Conservation (phyloP, 805 yeast genomes). For the Ogataea minuta region DNA sequence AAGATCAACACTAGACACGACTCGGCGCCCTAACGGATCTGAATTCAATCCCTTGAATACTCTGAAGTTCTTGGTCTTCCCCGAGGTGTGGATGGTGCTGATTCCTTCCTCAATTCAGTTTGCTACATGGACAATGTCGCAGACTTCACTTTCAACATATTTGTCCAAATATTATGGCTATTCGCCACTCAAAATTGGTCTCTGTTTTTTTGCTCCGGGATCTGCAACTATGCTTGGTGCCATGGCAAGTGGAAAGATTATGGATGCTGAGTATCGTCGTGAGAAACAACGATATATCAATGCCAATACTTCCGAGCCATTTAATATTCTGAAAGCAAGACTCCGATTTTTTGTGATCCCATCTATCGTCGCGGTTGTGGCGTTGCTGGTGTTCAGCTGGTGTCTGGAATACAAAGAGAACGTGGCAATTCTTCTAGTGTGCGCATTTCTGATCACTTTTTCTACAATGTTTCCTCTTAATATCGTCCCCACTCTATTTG, state of each 20-base stretch:
- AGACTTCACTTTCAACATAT: conserved; percentile 62
- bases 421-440: conserved; percentile 55
- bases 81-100: conserved; percentile 43
- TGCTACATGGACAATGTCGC: conserved; percentile 66
- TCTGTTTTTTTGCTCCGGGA: conserved; percentile 75
- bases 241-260: conserved; percentile 50
- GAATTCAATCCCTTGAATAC: conserved; percentile 31
- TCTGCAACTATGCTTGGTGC: conserved; percentile 63
- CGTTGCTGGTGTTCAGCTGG: conserved; percentile 68
- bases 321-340: conserved; percentile 57
- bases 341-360: conserved; percentile 47
- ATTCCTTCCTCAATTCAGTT: conserved; percentile 62
- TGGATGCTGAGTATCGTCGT: conserved; percentile 50
- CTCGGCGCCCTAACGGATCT: background rate
- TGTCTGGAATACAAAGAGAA: conserved; percentile 49
- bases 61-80: conserved; percentile 14
- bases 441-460: conserved; percentile 55
- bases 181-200: conserved; percentile 58
- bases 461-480: conserved; percentile 57
- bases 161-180: conserved; percentile 50
- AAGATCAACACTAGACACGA: conserved; percentile 21
- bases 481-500: conserved; percentile 62
- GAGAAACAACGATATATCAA: conserved; percentile 32
- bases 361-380: conserved; percentile 36
- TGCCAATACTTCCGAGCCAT: conserved; percentile 32